Evolutionary conservation across 139 green algal genomes (phyloP).

Genomic region (Picochlorum sp.): DNA sequence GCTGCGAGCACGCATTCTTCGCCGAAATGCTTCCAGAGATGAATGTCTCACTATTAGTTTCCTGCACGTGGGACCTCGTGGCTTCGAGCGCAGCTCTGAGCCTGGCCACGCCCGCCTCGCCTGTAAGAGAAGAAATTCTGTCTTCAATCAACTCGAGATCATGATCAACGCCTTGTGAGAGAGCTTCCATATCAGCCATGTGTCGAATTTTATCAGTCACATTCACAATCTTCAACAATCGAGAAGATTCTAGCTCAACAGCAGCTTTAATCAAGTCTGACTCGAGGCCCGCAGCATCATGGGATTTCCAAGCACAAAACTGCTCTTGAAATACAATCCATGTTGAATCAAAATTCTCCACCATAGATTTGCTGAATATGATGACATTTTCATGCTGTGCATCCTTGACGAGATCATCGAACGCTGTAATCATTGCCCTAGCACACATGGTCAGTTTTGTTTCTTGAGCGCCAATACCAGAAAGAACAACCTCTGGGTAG

Average conservation of each 20-base stretch:
- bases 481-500: constrained; percentile 56
- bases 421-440: constrained; percentile 41
- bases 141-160: constrained; percentile 68
- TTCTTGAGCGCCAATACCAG: constrained; percentile 43
- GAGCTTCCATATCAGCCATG: constrained; percentile 26
- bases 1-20: not conserved
- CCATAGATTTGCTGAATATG: not conserved
- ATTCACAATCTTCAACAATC: constrained; percentile 35
- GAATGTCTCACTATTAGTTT: not conserved
- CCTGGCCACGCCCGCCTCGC: constrained; percentile 41
- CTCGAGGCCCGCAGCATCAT: constrained; percentile 69
- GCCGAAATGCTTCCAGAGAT: not conserved
- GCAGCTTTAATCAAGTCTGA: constrained; percentile 54
- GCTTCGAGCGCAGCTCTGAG: constrained; percentile 64
- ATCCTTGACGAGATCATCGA: constrained; percentile 57
- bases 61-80: constrained; percentile 14
- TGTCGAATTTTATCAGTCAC: constrained; percentile 5
- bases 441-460: constrained; percentile 36
- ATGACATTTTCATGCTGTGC: not conserved
- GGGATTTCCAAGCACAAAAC: constrained; percentile 85
- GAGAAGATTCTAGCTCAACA: constrained; percentile 48
- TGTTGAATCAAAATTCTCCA: constrained; percentile 57
- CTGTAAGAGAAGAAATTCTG: constrained; percentile 52
- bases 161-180: constrained; percentile 48
- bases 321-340: constrained; percentile 87